A percentile compares a stretch with the other conserved stretches of the same genome.
These are phyloP conservation scores for Amanita inopinata DNA, from an alignment of 768 basidiomycete species.

Conservation along the genomic window DNA sequence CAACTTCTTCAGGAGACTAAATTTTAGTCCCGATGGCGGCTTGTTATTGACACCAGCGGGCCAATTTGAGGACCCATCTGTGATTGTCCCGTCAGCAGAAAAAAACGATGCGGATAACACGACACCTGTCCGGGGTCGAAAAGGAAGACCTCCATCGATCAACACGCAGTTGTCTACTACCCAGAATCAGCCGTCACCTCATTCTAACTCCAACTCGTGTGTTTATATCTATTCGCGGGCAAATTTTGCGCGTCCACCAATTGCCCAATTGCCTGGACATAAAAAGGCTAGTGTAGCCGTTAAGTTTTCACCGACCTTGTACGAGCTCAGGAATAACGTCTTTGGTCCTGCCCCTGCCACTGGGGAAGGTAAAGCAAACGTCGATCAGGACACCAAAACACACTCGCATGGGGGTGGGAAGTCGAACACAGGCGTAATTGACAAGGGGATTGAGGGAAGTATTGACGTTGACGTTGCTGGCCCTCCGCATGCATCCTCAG, in stretches of 20 bases:
- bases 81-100: slow-evolving; percentile 22
- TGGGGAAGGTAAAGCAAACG: slow-evolving; percentile 16
- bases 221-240: slow-evolving; percentile 96
- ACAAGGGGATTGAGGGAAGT: slow-evolving; percentile 52
- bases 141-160: slow-evolving; percentile 27
- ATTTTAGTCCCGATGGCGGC: slow-evolving; percentile 92
- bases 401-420: slow-evolving; percentile 19
- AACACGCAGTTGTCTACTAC: slow-evolving; percentile 20
- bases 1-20: slow-evolving; percentile 90
- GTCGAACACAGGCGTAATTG: slow-evolving; percentile 24
- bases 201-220: slow-evolving; percentile 41
- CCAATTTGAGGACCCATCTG: slow-evolving; percentile 89
- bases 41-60: slow-evolving; percentile 93
- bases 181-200: slow-evolving; percentile 26
- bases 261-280: slow-evolving; percentile 93
- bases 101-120: slow-evolving; percentile 26
- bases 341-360: slow-evolving; percentile 25
- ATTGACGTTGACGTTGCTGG: slow-evolving; percentile 55
- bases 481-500: slow-evolving; percentile 11
- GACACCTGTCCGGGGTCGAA: slow-evolving; percentile 49
- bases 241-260: slow-evolving; percentile 86
- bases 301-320: slow-evolving; percentile 86
- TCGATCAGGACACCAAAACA: slow-evolving; percentile 18
- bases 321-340: slow-evolving; percentile 71
- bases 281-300: slow-evolving; percentile 94